phyloP scores from a whole-genome alignment of 176 grass and related monocot species.

The Oryza nivara region DNA sequence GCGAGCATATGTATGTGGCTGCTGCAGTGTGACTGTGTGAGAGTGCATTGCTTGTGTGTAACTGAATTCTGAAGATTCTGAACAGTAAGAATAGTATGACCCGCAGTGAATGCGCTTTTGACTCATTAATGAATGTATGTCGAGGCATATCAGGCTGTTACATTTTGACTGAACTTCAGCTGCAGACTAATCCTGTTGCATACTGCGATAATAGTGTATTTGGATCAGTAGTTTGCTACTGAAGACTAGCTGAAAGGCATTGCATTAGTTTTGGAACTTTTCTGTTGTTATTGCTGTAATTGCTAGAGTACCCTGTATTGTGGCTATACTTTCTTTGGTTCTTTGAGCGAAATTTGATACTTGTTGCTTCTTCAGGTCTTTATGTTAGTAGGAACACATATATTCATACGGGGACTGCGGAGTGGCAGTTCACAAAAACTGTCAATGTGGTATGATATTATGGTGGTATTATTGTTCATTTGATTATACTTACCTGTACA shows the following conservation, averaged over 20 bases:
- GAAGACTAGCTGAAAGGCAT: background rate
- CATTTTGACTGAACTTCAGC: slow-evolving; percentile 3
- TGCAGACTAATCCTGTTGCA: background rate
- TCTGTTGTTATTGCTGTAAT: slow-evolving; percentile 30
- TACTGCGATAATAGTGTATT: background rate
- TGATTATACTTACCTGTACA: no score
- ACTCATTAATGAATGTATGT: background rate
- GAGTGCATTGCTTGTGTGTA: no score
- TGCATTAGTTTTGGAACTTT: background rate
- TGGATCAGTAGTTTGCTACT: background rate
- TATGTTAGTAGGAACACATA: slow-evolving; percentile 99
- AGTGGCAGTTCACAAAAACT: slow-evolving; percentile 95
- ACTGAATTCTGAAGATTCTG: no score
- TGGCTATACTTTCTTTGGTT: slow-evolving; percentile 12
- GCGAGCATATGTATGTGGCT: no score
- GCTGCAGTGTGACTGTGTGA: no score
- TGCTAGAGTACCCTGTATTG: background rate
- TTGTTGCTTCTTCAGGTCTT: slow-evolving; percentile 68
- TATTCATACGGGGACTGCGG: slow-evolving; percentile 88
- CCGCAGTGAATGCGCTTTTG: background rate
- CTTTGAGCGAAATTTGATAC: slow-evolving; percentile 16
- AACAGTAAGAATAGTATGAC: background rate
- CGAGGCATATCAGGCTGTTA: background rate
- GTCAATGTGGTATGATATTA: slow-evolving; percentile 81
- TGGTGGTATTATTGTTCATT: no score